Base-by-base conservation (phyloP, 2,329 filamentous ascomycete species). In the Xylaria sp. region DNA sequence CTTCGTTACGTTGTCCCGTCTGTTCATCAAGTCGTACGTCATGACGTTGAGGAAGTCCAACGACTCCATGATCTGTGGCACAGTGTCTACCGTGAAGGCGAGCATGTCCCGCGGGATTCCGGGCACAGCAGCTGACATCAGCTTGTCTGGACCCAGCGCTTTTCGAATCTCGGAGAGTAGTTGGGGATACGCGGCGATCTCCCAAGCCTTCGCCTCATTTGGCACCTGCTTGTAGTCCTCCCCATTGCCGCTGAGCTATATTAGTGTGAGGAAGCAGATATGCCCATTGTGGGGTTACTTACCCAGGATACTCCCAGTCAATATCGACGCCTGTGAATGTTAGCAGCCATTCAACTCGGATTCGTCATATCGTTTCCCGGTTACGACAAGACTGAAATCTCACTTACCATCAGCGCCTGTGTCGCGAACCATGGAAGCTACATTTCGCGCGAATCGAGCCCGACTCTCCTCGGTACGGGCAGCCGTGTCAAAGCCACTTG, bases 21-120 rank as follows among this genome's bases (percentile, higher is more conserved):
- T 89, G 80, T 92, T 92, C 86, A 91, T 90, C 57, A 93, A 77
- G 75, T 93, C 91, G 77, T 93, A 93, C 9, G 86, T 85, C 90
- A 92, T 92, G 71, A 93, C 58, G 75, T 92, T 92, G 75, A 92
- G 83, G 75, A 89, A 90, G 76, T 93, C 89, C 20, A 92, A 85
- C 1, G 83, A 82, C 13, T 81, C 76, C 81, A 86, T 87, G 72
- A 92, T 91, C 66, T 83, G 80, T 1, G 88, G 88, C 0, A 89
- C 82, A 8, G 87, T 86, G 28, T 84, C 78, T 5, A 81, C 69
- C 0, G 85, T 90, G 76, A 88, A 92, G n/a, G 89, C 90, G 3
- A 92, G 85, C 88, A 92, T 91, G 75, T 93, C 91, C 15, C 81
- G 80, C 48, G 83, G 81, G 18, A 88, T 83, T 1, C 88, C 91